Percentiles rank a stretch among this genome's conserved stretches.
These are phyloP conservation scores for Cupressus sempervirens DNA, from an alignment of 75 land plant species.

Conservation along the genomic window DNA sequence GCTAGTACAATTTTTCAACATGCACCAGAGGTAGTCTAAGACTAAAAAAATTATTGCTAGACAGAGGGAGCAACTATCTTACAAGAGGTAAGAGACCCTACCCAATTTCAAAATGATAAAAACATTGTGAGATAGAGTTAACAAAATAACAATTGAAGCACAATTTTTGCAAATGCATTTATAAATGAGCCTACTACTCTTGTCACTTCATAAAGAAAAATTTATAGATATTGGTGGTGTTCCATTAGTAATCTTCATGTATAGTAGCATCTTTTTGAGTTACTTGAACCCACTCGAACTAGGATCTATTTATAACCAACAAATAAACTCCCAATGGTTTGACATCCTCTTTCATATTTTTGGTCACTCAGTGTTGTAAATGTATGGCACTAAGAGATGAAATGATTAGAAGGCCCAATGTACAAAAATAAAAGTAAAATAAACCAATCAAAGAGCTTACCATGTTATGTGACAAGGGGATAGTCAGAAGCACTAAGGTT, in stretches of 20 bases:
- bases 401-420: neutral
- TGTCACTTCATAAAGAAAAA: neutral
- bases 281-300: neutral
- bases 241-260: neutral
- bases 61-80: neutral
- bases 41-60: neutral
- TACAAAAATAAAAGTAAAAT: conserved; percentile 4
- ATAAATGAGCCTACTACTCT: neutral
- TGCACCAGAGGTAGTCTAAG: neutral
- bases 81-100: neutral
- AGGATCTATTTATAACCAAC: neutral
- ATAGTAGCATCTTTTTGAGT: neutral
- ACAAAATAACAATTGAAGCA: neutral
- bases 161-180: neutral
- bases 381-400: neutral
- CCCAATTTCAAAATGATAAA: neutral
- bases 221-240: neutral
- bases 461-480: conserved; percentile 95
- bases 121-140: neutral
- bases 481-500: conserved; percentile 97
- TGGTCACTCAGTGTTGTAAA: neutral
- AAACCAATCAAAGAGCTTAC: conserved; percentile 33
- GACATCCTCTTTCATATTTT: neutral
- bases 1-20: neutral
- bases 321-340: too few species aligned